These are phyloP conservation scores for Mucor velutinosus DNA, from an alignment of 371 early-diverging fungal species.

Conservation along the genomic window DNA sequence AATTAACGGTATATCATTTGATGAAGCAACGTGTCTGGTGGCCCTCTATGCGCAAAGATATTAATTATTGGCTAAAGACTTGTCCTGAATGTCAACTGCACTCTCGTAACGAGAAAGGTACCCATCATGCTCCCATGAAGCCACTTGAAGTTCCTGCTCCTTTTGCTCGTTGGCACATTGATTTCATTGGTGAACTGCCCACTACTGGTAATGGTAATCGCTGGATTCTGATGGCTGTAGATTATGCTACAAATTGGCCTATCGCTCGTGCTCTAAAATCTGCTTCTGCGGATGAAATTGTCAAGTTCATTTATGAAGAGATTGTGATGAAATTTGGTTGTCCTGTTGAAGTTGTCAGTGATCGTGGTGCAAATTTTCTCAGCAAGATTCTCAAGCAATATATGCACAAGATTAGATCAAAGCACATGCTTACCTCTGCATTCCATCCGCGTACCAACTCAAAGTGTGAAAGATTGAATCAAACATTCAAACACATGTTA, in stretches of 20 bases:
- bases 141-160: slow-evolving; percentile 9
- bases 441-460: slow-evolving; percentile 25
- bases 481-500: slow-evolving; percentile 10
- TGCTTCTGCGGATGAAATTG: slow-evolving; percentile 22
- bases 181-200: slow-evolving; percentile 30
- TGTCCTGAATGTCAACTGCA: slow-evolving; percentile 3
- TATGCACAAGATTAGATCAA: neutral
- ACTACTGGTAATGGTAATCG: slow-evolving; percentile 22
- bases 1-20: neutral
- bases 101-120: neutral
- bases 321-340: slow-evolving; percentile 1
- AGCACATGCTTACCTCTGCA: slow-evolving; percentile 17
- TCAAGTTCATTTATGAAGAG: slow-evolving; percentile 15
- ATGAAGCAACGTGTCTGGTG: neutral
- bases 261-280: slow-evolving; percentile 21
- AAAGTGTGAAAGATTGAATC: slow-evolving; percentile 20
- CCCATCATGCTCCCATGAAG: slow-evolving; percentile 12
- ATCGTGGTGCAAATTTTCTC: neutral
- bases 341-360: neutral
- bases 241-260: slow-evolving; percentile 43
- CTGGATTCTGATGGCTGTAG: slow-evolving; percentile 34
- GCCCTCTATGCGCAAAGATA: slow-evolving; percentile 6
- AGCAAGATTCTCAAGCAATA: neutral
- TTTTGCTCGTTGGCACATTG: slow-evolving; percentile 28
- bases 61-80: too few species aligned